These are phyloP conservation scores for Nyssa sinensis DNA, from an alignment of 148 eudicot genomes.

Conservation along the genomic window DNA sequence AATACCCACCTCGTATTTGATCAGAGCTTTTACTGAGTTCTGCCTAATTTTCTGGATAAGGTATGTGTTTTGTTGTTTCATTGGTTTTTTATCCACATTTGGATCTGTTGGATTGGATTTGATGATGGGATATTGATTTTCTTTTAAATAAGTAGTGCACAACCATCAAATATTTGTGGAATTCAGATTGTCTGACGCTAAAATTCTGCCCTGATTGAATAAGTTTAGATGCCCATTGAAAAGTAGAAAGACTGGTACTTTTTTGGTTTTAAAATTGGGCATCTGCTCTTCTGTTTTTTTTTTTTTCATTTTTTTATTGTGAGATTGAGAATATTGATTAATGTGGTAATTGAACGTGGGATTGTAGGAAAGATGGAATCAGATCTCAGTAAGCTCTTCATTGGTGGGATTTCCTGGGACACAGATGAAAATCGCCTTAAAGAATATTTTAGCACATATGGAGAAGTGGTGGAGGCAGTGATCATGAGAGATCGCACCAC, in stretches of 20 bases:
- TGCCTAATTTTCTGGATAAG: conserved; percentile 44
- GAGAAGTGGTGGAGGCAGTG: conserved; percentile 79
- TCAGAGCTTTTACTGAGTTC: conserved; percentile 40
- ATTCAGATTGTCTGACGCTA: background rate
- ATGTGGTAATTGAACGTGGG: conserved; percentile 15
- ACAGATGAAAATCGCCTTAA: conserved; percentile 79
- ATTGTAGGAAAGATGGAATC: conserved; percentile 72
- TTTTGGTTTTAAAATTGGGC: background rate
- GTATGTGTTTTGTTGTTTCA: conserved; percentile 21
- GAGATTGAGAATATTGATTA: background rate
- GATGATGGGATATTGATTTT: conserved; percentile 1
- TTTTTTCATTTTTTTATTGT: conserved; percentile 15
- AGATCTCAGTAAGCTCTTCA: conserved; percentile 76
- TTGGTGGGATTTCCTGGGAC: conserved; percentile 96
- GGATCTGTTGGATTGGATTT: conserved; percentile 25
- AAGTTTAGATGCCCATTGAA: conserved; percentile 8
- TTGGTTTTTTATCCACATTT: conserved; percentile 17
- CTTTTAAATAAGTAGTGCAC: background rate
- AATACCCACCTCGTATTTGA: conserved; percentile 40
- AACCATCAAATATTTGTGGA: background rate
- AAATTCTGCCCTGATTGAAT: background rate
- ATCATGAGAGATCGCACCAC: conserved; percentile 85
- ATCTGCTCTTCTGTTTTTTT: too few species aligned
- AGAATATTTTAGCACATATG: conserved; percentile 75
- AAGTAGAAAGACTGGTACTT: background rate